Evolutionary conservation across 2,329 filamentous ascomycete genomes (phyloP), one percentile per base, ranked within the genome.

Genomic region (Penicillium sp.): DNA sequence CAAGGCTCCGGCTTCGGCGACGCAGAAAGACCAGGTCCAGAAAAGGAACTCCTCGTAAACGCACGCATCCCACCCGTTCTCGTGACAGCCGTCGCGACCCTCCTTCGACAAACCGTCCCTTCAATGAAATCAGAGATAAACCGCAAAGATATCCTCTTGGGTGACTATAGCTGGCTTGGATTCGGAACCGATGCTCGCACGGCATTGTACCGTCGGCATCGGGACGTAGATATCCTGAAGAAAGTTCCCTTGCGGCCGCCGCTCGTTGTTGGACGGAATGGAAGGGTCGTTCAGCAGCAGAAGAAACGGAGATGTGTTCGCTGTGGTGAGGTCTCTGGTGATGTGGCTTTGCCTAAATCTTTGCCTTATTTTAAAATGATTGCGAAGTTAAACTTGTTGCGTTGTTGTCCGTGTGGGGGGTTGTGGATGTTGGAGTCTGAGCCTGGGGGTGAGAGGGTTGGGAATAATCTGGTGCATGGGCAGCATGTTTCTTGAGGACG

Each of bases 131-230:
- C 77, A 5, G 79, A 82, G 52, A 80, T 86, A 11, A 85, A 94
- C 61, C 81, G 85, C 26, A 82, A 86, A 9, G 81, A 81, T 57
- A 79, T 96, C 47, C 89, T 89, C 74, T 89, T 91, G 72, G 83
- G 84, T 47, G 85, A 94, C 68, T 90, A 86, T 53, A 80, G 79
- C 47, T 82, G 89, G 69, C 78, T 94, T 11, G 88, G 88, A 5
- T 77, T 90, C 14, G 80, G 82, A 9, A 81, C 86, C 51, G 84
- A 86, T 56, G 73, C 73, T 14, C 75, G 76, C 18, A 82, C 81
- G 4, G 83, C 85, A 60, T 73, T 81, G 9, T 90, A 87, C 71
- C 83, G 82, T 58, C 79, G 81, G n/a, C 76, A 78, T 27, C 80
- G 86, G 66, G 79, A 88, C 23, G 77, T 81, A 8, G 84, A 86